Evolutionary conservation across 805 yeast species (phyloP).

Genomic region (Saccharomycopsis fodiens): DNA sequence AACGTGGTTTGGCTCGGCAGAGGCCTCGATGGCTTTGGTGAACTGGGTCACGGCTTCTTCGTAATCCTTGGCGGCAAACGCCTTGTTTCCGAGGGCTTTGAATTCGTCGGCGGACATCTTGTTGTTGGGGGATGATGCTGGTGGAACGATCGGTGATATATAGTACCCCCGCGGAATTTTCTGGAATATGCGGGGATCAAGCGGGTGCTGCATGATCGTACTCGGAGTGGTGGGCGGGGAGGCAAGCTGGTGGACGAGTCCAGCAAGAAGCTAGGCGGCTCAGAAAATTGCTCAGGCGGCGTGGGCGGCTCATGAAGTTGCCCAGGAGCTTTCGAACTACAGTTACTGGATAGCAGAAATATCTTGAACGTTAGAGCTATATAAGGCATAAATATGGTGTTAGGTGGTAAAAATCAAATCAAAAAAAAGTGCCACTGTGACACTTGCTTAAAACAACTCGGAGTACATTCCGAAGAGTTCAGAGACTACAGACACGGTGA

Average conservation of each 20-base stretch:
- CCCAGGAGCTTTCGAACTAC: no score
- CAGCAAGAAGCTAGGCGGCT: no score
- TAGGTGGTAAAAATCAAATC: no score
- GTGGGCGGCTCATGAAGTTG: no score
- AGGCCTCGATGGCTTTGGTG: conserved; percentile 79
- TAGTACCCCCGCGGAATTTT: not conserved
- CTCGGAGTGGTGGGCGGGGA: not conserved
- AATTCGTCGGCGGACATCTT: conserved; percentile 25
- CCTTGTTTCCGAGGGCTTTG: conserved; percentile 91
- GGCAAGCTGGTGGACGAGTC: no score
- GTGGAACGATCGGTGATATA: not conserved
- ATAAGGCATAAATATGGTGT: no score
- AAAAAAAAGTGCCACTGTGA: no score
- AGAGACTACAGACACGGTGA: conserved; percentile 1
- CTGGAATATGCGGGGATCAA: not conserved
- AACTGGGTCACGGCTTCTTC: conserved; percentile 72
- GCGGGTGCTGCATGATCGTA: not conserved
- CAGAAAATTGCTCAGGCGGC: no score
- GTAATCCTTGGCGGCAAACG: conserved; percentile 82
- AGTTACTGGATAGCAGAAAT: no score
- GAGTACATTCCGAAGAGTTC: conserved; percentile 1
- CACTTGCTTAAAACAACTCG: no score
- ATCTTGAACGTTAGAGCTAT: no score
- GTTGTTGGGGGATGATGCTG: not conserved
- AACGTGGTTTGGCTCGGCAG: conserved; percentile 83